Evolutionary conservation across 1,284 basidiomycete species (phyloP).

Genomic region (Rhodotorula sp.): DNA sequence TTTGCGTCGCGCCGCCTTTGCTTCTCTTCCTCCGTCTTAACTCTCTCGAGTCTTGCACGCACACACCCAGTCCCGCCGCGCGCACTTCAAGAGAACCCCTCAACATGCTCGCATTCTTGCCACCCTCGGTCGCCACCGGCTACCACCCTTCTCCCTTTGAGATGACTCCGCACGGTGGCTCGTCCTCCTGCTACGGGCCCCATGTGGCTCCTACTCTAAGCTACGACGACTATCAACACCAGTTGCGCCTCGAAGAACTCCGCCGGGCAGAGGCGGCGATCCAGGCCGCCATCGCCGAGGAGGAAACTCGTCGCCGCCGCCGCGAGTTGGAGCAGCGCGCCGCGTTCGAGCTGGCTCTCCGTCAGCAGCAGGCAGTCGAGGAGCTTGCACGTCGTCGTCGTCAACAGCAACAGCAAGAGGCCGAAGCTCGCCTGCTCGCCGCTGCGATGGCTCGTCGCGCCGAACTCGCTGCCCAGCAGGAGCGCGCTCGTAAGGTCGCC

Average conservation of each 20-base stretch:
- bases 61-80: no score
- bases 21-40: not conserved
- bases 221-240: not conserved
- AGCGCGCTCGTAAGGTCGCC: not conserved
- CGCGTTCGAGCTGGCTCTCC: constrained; percentile 7
- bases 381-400: constrained; percentile 8
- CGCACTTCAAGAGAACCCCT: no score
- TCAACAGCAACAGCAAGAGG: constrained; percentile 1
- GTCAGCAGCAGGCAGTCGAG: not conserved
- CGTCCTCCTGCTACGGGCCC: not conserved
- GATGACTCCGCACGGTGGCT: not conserved
- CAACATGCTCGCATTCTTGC: not conserved
- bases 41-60: no score
- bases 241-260: constrained; percentile 5
- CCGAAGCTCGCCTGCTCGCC: constrained; percentile 1
- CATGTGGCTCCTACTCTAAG: not conserved
- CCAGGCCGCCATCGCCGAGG: constrained; percentile 5
- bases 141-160: constrained; percentile 6
- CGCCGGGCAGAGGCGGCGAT: not conserved
- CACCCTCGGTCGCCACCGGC: not conserved
- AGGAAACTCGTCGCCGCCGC: not conserved
- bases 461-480: not conserved
- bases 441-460: not conserved
- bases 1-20: not conserved
- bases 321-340: not conserved